Conservation (phyloP, 1,284 basidiomycete genomes). For the Inonotus hispidus region DNA sequence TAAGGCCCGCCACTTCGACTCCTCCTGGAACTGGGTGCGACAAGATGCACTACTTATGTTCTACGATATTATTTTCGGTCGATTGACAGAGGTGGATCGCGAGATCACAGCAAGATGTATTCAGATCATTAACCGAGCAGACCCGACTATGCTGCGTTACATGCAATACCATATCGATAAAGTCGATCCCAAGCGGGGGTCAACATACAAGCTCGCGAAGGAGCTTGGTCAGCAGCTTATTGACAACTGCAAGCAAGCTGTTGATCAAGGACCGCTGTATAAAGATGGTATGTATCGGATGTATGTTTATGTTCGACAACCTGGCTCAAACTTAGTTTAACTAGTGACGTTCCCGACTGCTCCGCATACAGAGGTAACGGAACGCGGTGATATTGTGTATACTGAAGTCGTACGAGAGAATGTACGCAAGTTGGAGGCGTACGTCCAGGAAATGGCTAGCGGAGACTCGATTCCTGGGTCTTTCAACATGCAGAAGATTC, state of each 20-base stretch:
- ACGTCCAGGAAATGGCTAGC: constrained; percentile 98
- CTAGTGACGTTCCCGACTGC: constrained; percentile 97
- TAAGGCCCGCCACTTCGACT: constrained; percentile 97
- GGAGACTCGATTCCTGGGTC: constrained; percentile 79
- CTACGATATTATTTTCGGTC: constrained; percentile 96
- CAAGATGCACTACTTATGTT: constrained; percentile 95
- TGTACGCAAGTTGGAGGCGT: constrained; percentile 95
- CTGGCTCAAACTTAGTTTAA: constrained; percentile 5
- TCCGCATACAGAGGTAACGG: constrained; percentile 89
- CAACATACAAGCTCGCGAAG: constrained; percentile 91
- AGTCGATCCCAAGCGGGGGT: constrained; percentile 78
- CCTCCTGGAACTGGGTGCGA: constrained; percentile 98
- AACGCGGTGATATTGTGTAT: constrained; percentile 93
- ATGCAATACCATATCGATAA: constrained; percentile 95
- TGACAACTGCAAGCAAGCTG: constrained; percentile 86
- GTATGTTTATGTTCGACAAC: background rate
- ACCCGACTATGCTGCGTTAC: constrained; percentile 83
- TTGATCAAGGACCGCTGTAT: constrained; percentile 82
- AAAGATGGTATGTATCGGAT: constrained; percentile 66
- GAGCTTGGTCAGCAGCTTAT: constrained; percentile 96
- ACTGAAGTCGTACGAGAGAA: constrained; percentile 92
- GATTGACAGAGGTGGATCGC: constrained; percentile 86
- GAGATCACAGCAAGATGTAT: constrained; percentile 98
- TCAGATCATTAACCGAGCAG: constrained; percentile 95
- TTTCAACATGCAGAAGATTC: constrained; percentile 94